Base-by-base conservation (phyloP, 2,329 filamentous ascomycete species). In the Akanthomyces uredinophilus region DNA sequence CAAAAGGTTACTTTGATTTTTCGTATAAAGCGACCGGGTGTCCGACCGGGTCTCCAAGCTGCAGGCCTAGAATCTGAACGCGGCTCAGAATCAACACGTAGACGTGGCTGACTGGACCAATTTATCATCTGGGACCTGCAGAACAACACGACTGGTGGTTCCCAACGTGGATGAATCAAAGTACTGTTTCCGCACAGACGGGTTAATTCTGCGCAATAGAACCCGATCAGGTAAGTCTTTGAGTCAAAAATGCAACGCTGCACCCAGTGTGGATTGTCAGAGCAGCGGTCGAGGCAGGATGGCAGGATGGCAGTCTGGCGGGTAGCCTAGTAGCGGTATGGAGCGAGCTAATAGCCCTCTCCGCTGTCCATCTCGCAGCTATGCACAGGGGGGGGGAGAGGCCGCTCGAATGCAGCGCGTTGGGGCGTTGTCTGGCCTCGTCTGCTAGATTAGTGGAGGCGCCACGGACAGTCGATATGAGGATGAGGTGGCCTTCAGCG, bases 161-260 rank as follows among this genome's bases (percentile, higher is more conserved):
- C 35, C 20, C 51, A 54, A 54, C 32, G 35, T 41, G 51, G 27
- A 35, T 54, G 22, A 50, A 58, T 37, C 35, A 51, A 44, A 53
- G 24, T 6, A 37, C 29, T n/a, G 49, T 22, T 39, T 49, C 57
- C 24, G 58, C 49, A 53, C 58, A 60, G 58, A 53, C 58, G 58
- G 50, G 41, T n/a, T n/a, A 24, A 5, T 16, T 53, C 37, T 53
- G 58, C 37, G 39, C 22, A 37, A 53, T 52, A 52, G 49, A 51
- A 14, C 49, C 58, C 18, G 32, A 53, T 60, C 27, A 46, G 49
- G 58, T 60, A 60, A 60, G 58, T 60, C 49, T 60, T 60, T 60
- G 58, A 60, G 58, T 60, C 58, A 46, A 53, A 37, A 53, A 51
- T 60, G 49, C 49, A 37, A 51, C 57, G n/a, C 49, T n/a, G 50